A percentile compares a stretch with the other conserved stretches of the same genome.
Evolutionary conservation across 192 early-diverging fungal species (phyloP).

Genomic region (Geranomyces variabilis): DNA sequence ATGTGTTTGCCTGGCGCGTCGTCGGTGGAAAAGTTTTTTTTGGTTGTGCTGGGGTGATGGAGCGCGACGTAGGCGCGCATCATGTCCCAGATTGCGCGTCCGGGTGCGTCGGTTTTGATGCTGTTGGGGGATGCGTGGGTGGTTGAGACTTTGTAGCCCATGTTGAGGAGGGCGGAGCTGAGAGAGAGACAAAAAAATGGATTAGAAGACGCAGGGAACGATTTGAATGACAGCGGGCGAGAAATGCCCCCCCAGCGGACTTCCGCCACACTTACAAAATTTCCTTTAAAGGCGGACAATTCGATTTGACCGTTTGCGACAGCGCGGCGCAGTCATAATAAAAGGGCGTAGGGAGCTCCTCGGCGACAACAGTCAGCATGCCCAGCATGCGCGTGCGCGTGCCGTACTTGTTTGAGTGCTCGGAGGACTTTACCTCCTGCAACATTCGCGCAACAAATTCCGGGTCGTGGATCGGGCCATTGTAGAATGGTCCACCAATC

Average conservation of each 20-base stretch:
- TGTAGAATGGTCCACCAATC: conserved; percentile 92
- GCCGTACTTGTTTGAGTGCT: conserved; percentile 60
- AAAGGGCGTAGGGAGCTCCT: conserved; percentile 72
- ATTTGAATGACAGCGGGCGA: neutral
- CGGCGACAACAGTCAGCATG: conserved; percentile 89
- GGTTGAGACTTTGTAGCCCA: conserved; percentile 84
- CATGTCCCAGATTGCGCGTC: conserved; percentile 88
- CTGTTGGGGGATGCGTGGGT: conserved; percentile 79
- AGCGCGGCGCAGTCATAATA: conserved; percentile 78
- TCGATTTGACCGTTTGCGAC: conserved; percentile 72
- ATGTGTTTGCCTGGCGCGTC: conserved; percentile 73
- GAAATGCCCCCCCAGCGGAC: neutral
- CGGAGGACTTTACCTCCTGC: conserved; percentile 65
- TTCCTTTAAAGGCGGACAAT: conserved; percentile 68
- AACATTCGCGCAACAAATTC: conserved; percentile 85
- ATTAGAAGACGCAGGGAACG: no score
- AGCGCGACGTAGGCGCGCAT: conserved; percentile 77
- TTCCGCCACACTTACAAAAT: conserved; percentile 58
- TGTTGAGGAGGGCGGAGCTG: conserved; percentile 91
- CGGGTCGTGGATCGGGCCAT: conserved; percentile 79
- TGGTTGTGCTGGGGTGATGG: conserved; percentile 65
- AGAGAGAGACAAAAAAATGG: neutral
- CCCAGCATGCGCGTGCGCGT: conserved; percentile 89
- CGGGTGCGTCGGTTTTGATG: conserved; percentile 93
- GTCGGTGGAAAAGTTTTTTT: conserved; percentile 53